phyloP scores from a whole-genome alignment of 345 rosid genomes.

The Microcos paniculata region DNA sequence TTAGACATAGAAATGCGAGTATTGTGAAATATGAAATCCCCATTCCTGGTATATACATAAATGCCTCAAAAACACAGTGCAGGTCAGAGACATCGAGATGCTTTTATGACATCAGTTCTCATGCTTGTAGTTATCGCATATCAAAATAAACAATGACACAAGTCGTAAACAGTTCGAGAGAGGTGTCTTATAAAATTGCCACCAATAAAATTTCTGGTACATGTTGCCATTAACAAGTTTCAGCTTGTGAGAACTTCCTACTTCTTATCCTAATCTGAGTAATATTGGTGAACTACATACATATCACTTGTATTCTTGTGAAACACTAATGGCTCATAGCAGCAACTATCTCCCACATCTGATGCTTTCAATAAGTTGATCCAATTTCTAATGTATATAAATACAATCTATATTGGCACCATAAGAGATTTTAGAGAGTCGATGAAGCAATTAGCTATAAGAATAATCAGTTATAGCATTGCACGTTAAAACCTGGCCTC shows the following conservation, averaged over 20 bases:
- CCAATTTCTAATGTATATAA: not conserved
- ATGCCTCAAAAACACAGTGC: not conserved
- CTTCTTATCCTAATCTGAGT: not conserved
- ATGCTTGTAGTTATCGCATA: not conserved
- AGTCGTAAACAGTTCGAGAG: not conserved
- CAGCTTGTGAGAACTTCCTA: not conserved
- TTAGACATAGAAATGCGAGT: not conserved
- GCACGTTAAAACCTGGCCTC: slow-evolving; percentile 1
- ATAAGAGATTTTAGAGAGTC: not conserved
- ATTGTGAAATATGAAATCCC: not conserved
- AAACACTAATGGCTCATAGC: not conserved
- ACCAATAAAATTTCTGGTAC: not conserved
- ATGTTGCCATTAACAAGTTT: not conserved
- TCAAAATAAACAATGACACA: not conserved
- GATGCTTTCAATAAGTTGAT: not conserved
- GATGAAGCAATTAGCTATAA: not conserved
- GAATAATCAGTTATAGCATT: not conserved
- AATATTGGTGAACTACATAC: not conserved
- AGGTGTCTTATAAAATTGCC: not conserved
- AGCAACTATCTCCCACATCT: not conserved
- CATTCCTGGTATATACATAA: not conserved
- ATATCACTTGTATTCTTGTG: not conserved
- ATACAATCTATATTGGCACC: not conserved
- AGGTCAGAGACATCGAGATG: not conserved
- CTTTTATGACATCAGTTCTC: not conserved